Conservation (phyloP, 73 alveolate genomes). For the Symbiodinium pilosum region DNA sequence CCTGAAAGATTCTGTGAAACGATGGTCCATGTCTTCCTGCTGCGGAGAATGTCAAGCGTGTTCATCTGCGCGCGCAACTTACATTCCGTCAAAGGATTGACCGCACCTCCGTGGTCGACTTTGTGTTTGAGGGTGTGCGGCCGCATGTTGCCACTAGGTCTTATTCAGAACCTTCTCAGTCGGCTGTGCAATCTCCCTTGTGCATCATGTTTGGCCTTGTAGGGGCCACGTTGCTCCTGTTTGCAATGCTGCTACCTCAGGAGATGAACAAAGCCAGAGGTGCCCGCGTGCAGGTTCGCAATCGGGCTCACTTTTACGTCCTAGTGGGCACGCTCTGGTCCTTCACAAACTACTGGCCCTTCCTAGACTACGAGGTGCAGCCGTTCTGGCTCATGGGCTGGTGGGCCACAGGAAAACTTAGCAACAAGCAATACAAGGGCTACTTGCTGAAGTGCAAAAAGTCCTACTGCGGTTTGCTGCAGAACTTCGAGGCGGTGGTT, state of each 20-base stretch:
- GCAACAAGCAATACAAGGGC: conserved; percentile 29
- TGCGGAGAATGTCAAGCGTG: neutral
- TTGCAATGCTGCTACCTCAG: too few relatives aligned
- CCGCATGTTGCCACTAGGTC: neutral
- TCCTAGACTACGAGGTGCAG: conserved; percentile 39
- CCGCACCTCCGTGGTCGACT: neutral
- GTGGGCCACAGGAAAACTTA: conserved; percentile 40
- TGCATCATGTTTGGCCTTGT: too few relatives aligned
- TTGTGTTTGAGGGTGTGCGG: neutral
- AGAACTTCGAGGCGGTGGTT: conserved; percentile 16
- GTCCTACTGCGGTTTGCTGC: conserved; percentile 31
- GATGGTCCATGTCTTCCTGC: neutral
- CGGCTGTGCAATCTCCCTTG: too few relatives aligned
- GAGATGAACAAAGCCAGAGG: conserved; percentile 34
- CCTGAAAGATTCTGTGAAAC: neutral
- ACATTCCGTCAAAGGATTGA: conserved; percentile 13
- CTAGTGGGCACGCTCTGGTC: conserved; percentile 21
- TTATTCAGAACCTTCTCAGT: too few relatives aligned
- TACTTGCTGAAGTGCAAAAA: conserved; percentile 48
- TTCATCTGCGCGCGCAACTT: conserved; percentile 9
- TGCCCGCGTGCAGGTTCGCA: neutral
- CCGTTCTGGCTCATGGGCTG: conserved; percentile 51
- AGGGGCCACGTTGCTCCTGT: too few relatives aligned
- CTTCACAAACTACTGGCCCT: conserved; percentile 53
- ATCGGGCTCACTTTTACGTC: conserved; percentile 39